Evolutionary conservation across 768 basidiomycete genomes (phyloP).

Genomic region (Termitomyces sp.): DNA sequence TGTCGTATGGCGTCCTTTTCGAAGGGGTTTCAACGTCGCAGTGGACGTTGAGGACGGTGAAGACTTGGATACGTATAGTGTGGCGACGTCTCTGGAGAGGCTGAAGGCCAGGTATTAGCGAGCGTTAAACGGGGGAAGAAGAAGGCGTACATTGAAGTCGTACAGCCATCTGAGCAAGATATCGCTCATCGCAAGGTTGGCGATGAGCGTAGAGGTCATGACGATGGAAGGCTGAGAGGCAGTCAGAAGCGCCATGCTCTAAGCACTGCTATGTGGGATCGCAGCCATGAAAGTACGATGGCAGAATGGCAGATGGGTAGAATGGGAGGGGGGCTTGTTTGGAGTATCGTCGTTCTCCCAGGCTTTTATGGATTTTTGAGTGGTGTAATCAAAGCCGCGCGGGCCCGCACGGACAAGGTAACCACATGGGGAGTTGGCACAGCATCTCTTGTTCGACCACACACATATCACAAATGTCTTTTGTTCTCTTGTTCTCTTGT

Average conservation of each 20-base stretch:
- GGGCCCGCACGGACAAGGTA: background rate
- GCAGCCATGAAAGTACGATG: background rate
- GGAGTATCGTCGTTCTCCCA: background rate
- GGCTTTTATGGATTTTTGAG: conserved; percentile 6
- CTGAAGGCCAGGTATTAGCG: background rate
- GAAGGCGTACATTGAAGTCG: background rate
- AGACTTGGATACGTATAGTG: background rate
- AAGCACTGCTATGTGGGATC: background rate
- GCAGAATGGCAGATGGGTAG: background rate
- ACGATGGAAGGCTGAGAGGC: background rate
- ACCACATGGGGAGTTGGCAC: background rate
- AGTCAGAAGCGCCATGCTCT: background rate
- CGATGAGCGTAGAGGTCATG: background rate
- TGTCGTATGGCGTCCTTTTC: too few relatives aligned
- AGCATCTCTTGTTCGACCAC: background rate
- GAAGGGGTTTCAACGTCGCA: background rate
- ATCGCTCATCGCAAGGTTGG: background rate
- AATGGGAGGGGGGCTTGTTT: background rate
- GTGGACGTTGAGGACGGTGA: too few relatives aligned
- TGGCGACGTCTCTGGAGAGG: background rate
- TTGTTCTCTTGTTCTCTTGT: background rate
- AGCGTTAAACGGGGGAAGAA: background rate
- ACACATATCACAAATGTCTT: background rate
- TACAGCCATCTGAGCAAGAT: background rate
- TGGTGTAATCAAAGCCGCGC: conserved; percentile 7